Conservation (phyloP, 1,139 yeast genomes). For the Hemisphaericaspora xylofermentans region DNA sequence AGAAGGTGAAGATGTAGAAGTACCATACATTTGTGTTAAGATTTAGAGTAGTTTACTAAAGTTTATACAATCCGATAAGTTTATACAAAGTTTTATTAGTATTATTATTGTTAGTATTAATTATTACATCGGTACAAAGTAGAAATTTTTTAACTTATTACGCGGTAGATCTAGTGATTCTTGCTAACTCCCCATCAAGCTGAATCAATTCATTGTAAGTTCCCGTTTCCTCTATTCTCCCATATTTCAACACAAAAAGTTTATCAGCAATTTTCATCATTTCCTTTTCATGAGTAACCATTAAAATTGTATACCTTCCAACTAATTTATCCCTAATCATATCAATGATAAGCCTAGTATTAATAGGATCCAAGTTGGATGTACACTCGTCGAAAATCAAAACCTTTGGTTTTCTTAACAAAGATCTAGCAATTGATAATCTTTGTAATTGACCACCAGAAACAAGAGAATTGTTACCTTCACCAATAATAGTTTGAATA, state of each 20-base stretch:
- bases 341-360: slow-evolving; percentile 38
- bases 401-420: slow-evolving; percentile 60
- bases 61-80: background rate
- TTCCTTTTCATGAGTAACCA: slow-evolving; percentile 60
- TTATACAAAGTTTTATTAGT: too few relatives aligned
- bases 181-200: slow-evolving; percentile 18
- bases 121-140: background rate
- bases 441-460: slow-evolving; percentile 87
- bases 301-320: slow-evolving; percentile 37
- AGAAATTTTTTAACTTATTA: slow-evolving; percentile 1
- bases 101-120: too few relatives aligned
- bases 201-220: slow-evolving; percentile 14
- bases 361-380: slow-evolving; percentile 68
- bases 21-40: slow-evolving; percentile 76
- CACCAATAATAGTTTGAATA: slow-evolving; percentile 57
- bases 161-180: slow-evolving; percentile 9
- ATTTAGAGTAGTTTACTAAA: slow-evolving; percentile 11
- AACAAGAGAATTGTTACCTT: slow-evolving; percentile 43
- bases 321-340: slow-evolving; percentile 41
- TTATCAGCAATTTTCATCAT: slow-evolving; percentile 53
- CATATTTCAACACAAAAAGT: slow-evolving; percentile 43
- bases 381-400: slow-evolving; percentile 79
- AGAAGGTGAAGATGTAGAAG: slow-evolving; percentile 93
- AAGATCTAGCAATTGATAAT: slow-evolving; percentile 71
- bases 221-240: slow-evolving; percentile 39